These are phyloP conservation scores for Candida stauntonica DNA, from an alignment of 805 yeast species.

Conservation along the genomic window DNA sequence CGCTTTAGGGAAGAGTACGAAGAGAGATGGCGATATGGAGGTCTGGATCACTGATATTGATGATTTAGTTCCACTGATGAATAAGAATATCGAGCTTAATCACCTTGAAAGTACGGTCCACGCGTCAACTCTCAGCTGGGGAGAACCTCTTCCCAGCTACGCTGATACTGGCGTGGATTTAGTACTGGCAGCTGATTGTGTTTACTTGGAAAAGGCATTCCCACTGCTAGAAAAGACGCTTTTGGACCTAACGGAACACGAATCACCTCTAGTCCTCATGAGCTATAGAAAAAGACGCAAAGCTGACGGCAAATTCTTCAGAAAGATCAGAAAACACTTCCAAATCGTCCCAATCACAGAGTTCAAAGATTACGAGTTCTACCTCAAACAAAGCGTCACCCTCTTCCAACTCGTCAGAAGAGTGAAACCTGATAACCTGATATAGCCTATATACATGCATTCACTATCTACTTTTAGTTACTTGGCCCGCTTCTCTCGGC, in stretches of 20 bases:
- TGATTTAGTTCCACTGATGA: conserved; percentile 43
- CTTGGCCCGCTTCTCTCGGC: conserved; percentile 19
- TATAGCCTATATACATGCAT: conserved; percentile 1
- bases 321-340: conserved; percentile 31
- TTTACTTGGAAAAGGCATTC: conserved; percentile 50
- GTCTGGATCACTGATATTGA: conserved; percentile 48
- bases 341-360: conserved; percentile 29
- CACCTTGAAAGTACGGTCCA: conserved; percentile 31
- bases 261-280: conserved; percentile 44
- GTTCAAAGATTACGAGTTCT: conserved; percentile 33
- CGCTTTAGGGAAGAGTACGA: conserved; percentile 28
- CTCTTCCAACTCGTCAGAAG: conserved; percentile 35
- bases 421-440: not conserved
- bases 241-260: conserved; percentile 36
- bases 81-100: conserved; percentile 40
- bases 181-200: conserved; percentile 57
- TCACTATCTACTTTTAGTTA: conserved; percentile 1
- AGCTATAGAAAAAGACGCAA: conserved; percentile 52
- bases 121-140: conserved; percentile 44
- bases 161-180: conserved; percentile 37
- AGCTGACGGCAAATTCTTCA: conserved; percentile 33
- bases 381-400: conserved; percentile 36
- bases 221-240: conserved; percentile 47
- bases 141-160: conserved; percentile 35
- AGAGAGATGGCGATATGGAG: conserved; percentile 27